Evolutionary conservation across 306 rosid species (phyloP), one percentile per base, ranked within the genome.

Genomic region (Abrus precatorius): DNA sequence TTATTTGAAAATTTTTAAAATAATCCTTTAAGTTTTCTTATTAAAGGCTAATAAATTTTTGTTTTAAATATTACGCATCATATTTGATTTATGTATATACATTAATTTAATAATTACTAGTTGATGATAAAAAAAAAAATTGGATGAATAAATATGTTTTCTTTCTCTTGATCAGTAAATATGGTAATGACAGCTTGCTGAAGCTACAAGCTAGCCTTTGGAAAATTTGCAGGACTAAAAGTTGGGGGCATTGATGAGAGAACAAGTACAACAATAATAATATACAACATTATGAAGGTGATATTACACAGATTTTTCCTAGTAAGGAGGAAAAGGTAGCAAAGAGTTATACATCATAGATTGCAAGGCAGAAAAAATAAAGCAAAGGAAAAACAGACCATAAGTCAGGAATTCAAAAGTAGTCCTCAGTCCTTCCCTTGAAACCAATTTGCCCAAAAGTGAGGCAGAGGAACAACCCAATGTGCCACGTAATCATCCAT

Each of bases 361-460:
- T 73, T 52, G 49, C 84, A 76, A 14, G 66, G 48, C 33, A 11
- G 2, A 2, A 14, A 73, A 73, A 77, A 20, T 75, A 9, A 56
- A 48, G 40, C 34, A 2, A 79, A 74, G 76, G 7, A 50, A 57
- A 29, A 49, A 32, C 28, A 79, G 47, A 68, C 5, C 80, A 78
- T 60, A 66, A 69, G 77, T 41, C 40, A 38, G 61, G 59, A 74
- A 54, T 83, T 79, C 72, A 84, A 83, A 91, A 95, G 91, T 93
- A 93, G 62, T 87, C 90, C 6, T 95, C 97, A 12, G 97, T 88
- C 94, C 98, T 93, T 63, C 98, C 92, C 86, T 95, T 95, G 94
- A 93, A 93, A 3, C 98, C 99, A 79, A 95, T 95, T 82, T 95
- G 99, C 79, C 98, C 98, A 49, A 95, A 93, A 48, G 99, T 93